These are phyloP conservation scores for Cladophialophora exuberans DNA, from an alignment of 2,329 filamentous ascomycete genomes.

Conservation along the genomic window DNA sequence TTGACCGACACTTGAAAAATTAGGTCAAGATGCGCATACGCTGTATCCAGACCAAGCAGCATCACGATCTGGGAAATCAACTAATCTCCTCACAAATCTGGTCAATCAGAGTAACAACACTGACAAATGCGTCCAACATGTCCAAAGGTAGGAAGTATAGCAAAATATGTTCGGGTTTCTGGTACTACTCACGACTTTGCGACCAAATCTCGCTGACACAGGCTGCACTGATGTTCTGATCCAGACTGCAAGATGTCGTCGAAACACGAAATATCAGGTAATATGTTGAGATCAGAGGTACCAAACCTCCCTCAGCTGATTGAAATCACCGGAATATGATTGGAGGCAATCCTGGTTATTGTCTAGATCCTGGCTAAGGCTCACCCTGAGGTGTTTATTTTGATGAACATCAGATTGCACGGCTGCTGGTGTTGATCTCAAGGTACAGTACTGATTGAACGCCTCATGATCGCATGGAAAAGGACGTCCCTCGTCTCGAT, in stretches of 20 bases:
- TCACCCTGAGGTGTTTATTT: not conserved
- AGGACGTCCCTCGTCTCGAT: not conserved
- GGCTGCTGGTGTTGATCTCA: not conserved
- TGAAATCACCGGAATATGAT: not conserved
- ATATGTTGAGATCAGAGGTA: not conserved
- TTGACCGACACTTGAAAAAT: too few species aligned
- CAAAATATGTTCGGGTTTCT: too few species aligned
- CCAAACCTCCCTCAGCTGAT: not conserved
- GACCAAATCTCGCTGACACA: too few species aligned
- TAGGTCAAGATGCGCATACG: too few species aligned
- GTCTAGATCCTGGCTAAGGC: not conserved
- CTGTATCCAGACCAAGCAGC: too few species aligned
- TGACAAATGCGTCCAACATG: too few species aligned
- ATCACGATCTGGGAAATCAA: too few species aligned
- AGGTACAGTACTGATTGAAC: not conserved
- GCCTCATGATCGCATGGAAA: not conserved
- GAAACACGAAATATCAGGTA: not conserved
- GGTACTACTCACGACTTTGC: too few species aligned
- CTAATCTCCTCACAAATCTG: too few species aligned
- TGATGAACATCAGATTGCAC: not conserved
- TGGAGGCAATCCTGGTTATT: not conserved
- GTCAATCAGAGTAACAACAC: too few species aligned
- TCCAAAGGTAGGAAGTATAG: too few species aligned
- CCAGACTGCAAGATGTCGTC: not conserved
- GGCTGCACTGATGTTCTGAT: too few species aligned